These are phyloP conservation scores for Hypoxylon fuscum DNA, from an alignment of 495 filamentous ascomycete genomes.

Conservation along the genomic window DNA sequence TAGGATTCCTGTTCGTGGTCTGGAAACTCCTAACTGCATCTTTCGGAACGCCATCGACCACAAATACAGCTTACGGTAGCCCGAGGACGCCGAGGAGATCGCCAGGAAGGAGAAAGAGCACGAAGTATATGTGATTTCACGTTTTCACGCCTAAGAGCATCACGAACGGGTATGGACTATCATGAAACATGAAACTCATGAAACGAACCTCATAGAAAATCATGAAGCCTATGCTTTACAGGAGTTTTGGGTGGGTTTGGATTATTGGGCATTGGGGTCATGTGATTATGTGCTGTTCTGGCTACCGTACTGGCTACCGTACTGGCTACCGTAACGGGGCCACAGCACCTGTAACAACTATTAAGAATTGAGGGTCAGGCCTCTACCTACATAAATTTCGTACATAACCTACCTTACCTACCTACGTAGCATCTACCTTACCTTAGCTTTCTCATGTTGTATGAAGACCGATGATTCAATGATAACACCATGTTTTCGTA, in stretches of 20 bases:
- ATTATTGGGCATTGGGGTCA: slow-evolving; percentile 22
- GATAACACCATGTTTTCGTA: slow-evolving; percentile 44
- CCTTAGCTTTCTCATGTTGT: too few species aligned
- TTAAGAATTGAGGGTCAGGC: too few species aligned
- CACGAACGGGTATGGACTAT: background rate
- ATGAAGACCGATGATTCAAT: background rate
- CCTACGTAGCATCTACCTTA: background rate
- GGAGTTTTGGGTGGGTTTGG: background rate
- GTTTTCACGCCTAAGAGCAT: slow-evolving; percentile 1
- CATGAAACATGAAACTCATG: too few species aligned
- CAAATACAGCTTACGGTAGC: slow-evolving; percentile 33
- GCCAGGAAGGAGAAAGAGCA: slow-evolving; percentile 38
- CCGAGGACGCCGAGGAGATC: slow-evolving; percentile 14
- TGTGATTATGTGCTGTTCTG: slow-evolving; percentile 26
- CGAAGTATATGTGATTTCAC: slow-evolving; percentile 23
- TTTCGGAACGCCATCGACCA: slow-evolving; percentile 4
- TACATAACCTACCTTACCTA: slow-evolving; percentile 1
- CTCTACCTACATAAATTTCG: too few species aligned
- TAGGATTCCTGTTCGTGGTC: slow-evolving; percentile 80
- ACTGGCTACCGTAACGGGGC: slow-evolving; percentile 8
- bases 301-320: background rate
- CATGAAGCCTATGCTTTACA: background rate
- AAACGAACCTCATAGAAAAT: too few species aligned
- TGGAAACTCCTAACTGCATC: slow-evolving; percentile 67
- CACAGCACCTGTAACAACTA: background rate